phyloP scores from a whole-genome alignment of 768 basidiomycete species.

The Russula abietina region DNA sequence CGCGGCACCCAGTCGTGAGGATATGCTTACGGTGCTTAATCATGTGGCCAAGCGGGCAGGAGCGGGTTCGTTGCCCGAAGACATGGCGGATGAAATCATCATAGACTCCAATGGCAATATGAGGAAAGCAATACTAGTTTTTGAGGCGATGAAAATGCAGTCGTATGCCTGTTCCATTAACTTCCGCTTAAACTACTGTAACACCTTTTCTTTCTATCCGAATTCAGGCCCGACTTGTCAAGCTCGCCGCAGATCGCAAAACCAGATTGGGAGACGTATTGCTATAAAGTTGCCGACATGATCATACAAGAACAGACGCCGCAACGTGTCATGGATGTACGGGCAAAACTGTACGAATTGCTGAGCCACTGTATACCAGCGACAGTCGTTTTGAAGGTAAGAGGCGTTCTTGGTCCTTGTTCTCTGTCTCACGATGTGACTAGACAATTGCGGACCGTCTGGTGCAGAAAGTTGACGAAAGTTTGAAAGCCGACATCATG shows the following conservation, averaged over 20 bases:
- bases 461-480: conserved; percentile 83
- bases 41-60: conserved; percentile 75
- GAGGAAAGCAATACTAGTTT: conserved; percentile 87
- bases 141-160: conserved; percentile 97
- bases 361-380: conserved; percentile 97
- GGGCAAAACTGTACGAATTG: conserved; percentile 90
- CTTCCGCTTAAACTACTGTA: not conserved
- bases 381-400: conserved; percentile 83
- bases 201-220: not conserved
- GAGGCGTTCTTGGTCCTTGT: not conserved
- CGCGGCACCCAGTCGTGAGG: conserved; percentile 71
- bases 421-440: conserved; percentile 9
- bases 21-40: conserved; percentile 68
- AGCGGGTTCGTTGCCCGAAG: conserved; percentile 67
- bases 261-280: conserved; percentile 99
- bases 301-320: conserved; percentile 89
- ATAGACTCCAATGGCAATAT: conserved; percentile 83
- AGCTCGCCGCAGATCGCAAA: conserved; percentile 81
- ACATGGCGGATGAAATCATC: conserved; percentile 69
- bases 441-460: conserved; percentile 90
- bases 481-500: conserved; percentile 86
- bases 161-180: conserved; percentile 48
- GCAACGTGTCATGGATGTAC: conserved; percentile 83
- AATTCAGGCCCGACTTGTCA: conserved; percentile 67
- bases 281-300: conserved; percentile 83